These are phyloP conservation scores for Vinca minor DNA, from an alignment of 257 asterid genomes.

Conservation along the genomic window DNA sequence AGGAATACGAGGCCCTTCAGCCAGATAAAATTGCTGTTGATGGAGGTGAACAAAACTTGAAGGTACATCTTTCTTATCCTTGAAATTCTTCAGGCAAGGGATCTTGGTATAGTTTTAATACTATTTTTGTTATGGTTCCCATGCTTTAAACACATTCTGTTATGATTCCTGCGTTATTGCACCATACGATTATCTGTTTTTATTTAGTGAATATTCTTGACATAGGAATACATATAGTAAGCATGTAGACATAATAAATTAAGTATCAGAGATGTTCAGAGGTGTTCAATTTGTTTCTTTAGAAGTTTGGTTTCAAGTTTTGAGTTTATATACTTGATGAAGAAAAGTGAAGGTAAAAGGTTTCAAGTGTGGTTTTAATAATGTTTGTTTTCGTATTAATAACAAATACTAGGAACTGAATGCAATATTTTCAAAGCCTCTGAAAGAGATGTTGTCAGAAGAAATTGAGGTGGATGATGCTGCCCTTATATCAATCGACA, in stretches of 20 bases:
- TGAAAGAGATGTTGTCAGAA: constrained; percentile 66
- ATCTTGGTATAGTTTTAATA: neutral
- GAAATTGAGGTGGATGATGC: constrained; percentile 89
- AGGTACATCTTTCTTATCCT: constrained; percentile 34
- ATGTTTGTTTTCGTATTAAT: neutral
- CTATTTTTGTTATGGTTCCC: neutral
- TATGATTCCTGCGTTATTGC: neutral
- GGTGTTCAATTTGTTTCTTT: neutral
- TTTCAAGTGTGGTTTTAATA: neutral
- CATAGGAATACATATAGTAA: neutral
- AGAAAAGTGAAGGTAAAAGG: neutral
- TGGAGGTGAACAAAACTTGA: constrained; percentile 84
- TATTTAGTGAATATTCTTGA: neutral
- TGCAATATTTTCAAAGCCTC: constrained; percentile 73
- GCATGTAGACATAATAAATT: neutral
- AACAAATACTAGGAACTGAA: constrained; percentile 66
- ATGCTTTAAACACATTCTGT: neutral
- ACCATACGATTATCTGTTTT: neutral
- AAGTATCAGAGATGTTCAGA: neutral
- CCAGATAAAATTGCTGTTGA: constrained; percentile 92
- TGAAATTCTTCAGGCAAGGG: neutral
- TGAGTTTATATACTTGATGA: neutral
- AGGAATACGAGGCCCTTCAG: constrained; percentile 72
- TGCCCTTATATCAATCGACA: constrained; percentile 88
- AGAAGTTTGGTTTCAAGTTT: neutral